These are phyloP conservation scores for Dittrichia graveolens DNA, from an alignment of 129 eudicot species.

Conservation along the genomic window DNA sequence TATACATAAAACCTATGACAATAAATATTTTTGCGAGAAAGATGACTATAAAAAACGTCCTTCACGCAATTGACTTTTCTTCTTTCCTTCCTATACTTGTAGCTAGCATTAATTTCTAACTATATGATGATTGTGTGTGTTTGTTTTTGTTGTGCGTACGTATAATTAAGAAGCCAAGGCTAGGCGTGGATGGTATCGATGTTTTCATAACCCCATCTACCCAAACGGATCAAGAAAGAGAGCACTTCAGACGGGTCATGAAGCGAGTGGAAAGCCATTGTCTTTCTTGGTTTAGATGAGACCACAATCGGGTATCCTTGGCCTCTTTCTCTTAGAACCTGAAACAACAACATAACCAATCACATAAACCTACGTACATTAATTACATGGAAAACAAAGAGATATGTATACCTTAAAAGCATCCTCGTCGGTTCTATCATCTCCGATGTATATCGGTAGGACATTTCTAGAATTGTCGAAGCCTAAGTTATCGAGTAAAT, in stretches of 20 bases:
- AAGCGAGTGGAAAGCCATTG: slow-evolving; percentile 62
- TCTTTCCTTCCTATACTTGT: no score
- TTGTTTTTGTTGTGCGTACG: no score
- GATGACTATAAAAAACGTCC: no score
- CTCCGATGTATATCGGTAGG: slow-evolving; percentile 71
- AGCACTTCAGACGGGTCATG: slow-evolving; percentile 71
- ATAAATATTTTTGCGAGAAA: no score
- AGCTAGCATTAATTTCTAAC: no score
- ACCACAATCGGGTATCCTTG: slow-evolving; percentile 65
- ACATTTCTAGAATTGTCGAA: slow-evolving; percentile 39
- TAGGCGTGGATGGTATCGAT: not conserved
- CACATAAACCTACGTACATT: not conserved
- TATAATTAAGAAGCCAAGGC: no score
- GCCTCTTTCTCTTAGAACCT: slow-evolving; percentile 58
- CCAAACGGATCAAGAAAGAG: slow-evolving; percentile 55
- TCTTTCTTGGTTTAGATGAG: slow-evolving; percentile 56
- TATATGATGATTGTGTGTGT: no score
- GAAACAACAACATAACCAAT: not conserved
- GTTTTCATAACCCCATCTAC: slow-evolving; percentile 49
- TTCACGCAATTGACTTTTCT: no score
- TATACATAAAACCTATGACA: no score
- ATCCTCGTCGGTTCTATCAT: slow-evolving; percentile 84
- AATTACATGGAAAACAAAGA: not conserved
- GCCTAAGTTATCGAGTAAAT: slow-evolving; percentile 64
- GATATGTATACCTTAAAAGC: slow-evolving; percentile 67